Evolutionary conservation across 371 early-diverging fungal genomes (phyloP).

Genomic region (Polyrhizophydium stewartii): DNA sequence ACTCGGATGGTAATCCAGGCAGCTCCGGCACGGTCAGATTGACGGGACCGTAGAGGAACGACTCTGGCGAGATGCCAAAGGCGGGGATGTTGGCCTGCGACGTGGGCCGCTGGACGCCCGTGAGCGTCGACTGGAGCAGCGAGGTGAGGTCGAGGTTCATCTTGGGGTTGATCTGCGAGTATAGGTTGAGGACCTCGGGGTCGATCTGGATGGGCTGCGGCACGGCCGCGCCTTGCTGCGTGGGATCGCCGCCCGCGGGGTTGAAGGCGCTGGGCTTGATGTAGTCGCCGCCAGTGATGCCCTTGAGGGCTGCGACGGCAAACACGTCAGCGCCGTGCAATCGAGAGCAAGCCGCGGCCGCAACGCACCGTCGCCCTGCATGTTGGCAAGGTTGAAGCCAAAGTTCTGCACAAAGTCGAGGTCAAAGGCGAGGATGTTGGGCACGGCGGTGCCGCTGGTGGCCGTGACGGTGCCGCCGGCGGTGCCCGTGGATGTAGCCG

Average conservation of each 20-base stretch:
- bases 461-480: too few species aligned
- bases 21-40: conserved; percentile 10
- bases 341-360: too few species aligned
- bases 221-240: not conserved
- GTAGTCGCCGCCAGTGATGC: conserved; percentile 1
- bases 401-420: conserved; percentile 2
- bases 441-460: too few species aligned
- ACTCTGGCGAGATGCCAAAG: not conserved
- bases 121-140: conserved; percentile 2
- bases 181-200: conserved; percentile 13
- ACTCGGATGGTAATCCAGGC: not conserved
- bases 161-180: conserved; percentile 12
- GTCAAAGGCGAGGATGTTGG: conserved; percentile 6
- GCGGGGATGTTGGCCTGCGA: not conserved
- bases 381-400: not conserved
- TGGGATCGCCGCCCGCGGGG: not conserved
- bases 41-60: conserved; percentile 3
- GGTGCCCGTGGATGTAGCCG: too few species aligned
- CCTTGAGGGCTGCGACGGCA: not conserved
- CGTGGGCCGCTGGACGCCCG: too few species aligned
- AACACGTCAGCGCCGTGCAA: not conserved
- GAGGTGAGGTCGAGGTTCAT: not conserved
- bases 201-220: conserved; percentile 7
- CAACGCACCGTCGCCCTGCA: too few species aligned
- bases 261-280: conserved; percentile 8